Percentiles rank a stretch among this genome's conserved stretches.
Conservation (phyloP, 495 filamentous ascomycete species). For the Aspergillus campestris region DNA sequence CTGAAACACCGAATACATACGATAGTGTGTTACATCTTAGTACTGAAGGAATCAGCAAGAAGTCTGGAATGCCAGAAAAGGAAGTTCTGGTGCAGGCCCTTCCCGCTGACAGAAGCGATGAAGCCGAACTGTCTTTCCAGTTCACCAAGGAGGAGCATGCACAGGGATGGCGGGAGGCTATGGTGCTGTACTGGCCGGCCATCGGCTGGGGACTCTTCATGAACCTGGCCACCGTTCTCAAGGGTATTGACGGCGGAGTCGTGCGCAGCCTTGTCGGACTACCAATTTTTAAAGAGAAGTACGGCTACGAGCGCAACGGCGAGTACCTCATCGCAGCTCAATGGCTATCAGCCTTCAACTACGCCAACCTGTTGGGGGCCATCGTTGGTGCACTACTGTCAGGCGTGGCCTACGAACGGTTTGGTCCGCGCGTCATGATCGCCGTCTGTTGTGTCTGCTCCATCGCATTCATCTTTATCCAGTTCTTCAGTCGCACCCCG, state of each 20-base stretch:
- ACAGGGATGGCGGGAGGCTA: slow-evolving; percentile 21
- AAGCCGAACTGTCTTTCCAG: slow-evolving; percentile 17
- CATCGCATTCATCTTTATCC: slow-evolving; percentile 26
- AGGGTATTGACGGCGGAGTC: slow-evolving; percentile 25
- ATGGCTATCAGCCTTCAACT: slow-evolving; percentile 48
- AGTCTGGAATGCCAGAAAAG: slow-evolving; percentile 4
- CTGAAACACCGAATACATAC: too few relatives aligned
- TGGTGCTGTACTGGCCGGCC: slow-evolving; percentile 20
- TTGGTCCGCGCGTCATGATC: slow-evolving; percentile 22
- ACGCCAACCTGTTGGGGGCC: slow-evolving; percentile 61
- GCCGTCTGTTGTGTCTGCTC: slow-evolving; percentile 23
- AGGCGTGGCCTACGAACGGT: slow-evolving; percentile 20
- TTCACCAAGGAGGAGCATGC: slow-evolving; percentile 20
- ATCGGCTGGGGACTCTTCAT: slow-evolving; percentile 25
- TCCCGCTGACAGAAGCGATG: slow-evolving; percentile 3
- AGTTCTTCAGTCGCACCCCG: slow-evolving; percentile 26
- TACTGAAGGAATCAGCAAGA: background rate
- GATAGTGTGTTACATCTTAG: too few relatives aligned
- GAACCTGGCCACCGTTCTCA: slow-evolving; percentile 24
- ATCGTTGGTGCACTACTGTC: slow-evolving; percentile 49
- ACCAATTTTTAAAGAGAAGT: slow-evolving; percentile 21
- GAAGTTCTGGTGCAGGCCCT: slow-evolving; percentile 5
- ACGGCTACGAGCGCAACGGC: slow-evolving; percentile 21
- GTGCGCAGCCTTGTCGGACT: slow-evolving; percentile 25
- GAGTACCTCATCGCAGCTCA: slow-evolving; percentile 18